phyloP scores from a whole-genome alignment of 1,284 basidiomycete species.

The Fomitiporia mediterranea region DNA sequence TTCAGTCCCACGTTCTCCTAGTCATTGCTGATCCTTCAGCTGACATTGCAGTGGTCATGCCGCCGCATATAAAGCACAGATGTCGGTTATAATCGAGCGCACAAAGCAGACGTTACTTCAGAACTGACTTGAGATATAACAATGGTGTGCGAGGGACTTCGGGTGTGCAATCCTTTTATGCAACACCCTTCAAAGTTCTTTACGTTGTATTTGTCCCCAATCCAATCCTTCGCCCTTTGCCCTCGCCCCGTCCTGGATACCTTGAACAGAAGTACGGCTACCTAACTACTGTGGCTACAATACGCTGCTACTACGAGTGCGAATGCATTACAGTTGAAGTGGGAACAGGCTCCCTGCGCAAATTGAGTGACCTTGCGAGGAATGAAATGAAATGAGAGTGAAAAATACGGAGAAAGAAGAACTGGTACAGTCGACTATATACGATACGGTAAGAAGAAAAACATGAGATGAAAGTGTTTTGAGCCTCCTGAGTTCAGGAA shows the following conservation, averaged over 20 bases:
- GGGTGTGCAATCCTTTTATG: constrained; percentile 2
- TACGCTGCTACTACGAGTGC: not conserved
- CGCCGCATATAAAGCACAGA: too few species aligned
- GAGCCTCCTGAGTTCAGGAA: not conserved
- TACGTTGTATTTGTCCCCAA: constrained; percentile 1
- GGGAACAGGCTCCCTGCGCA: not conserved
- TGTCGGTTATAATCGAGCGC: too few species aligned
- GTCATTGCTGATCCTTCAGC: too few species aligned
- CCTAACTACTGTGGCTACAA: not conserved
- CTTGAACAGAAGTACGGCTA: not conserved
- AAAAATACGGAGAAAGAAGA: not conserved
- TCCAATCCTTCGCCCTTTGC: not conserved
- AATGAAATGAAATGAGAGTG: not conserved
- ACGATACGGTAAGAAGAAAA: not conserved
- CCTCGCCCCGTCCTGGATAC: not conserved
- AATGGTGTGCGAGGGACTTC: not conserved
- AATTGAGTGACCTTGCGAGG: not conserved
- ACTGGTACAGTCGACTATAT: not conserved
- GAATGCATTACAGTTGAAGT: too few species aligned
- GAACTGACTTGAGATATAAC: too few species aligned
- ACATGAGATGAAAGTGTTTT: not conserved
- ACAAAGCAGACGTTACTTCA: too few species aligned
- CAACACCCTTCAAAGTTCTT: constrained; percentile 1
- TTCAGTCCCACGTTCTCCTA: too few species aligned
- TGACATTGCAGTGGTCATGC: too few species aligned